Evolutionary conservation across 2,329 filamentous ascomycete species (phyloP).

Genomic region (Monosporascus sp.): DNA sequence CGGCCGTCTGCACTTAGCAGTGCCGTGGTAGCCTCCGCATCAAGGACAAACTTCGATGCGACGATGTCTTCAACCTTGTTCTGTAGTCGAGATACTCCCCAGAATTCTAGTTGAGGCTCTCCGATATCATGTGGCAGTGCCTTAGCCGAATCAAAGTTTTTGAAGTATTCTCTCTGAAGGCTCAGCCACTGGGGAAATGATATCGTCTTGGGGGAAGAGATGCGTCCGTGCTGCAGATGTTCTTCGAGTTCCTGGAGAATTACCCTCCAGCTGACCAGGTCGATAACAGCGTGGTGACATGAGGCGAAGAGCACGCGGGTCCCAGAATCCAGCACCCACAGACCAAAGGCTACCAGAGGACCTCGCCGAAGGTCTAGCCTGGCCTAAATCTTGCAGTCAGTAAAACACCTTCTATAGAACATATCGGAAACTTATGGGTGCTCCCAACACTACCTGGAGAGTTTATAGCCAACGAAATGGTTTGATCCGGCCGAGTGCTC

Average conservation of each 20-base stretch:
- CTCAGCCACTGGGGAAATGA: slow-evolving; percentile 33
- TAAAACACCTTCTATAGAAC: too few species aligned
- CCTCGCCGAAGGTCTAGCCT: slow-evolving; percentile 16
- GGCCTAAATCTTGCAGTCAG: neutral
- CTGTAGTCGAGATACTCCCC: neutral
- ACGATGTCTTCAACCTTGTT: slow-evolving; percentile 1
- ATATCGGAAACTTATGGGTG: too few species aligned
- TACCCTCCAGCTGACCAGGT: slow-evolving; percentile 40
- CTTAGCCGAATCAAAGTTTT: slow-evolving; percentile 1
- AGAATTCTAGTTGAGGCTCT: slow-evolving; percentile 1
- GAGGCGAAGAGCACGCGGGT: slow-evolving; percentile 25
- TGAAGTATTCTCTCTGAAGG: slow-evolving; percentile 28
- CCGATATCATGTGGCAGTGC: slow-evolving; percentile 2
- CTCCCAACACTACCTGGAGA: too few species aligned
- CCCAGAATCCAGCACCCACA: slow-evolving; percentile 10
- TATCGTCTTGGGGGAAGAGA: slow-evolving; percentile 10
- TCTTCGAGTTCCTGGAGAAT: slow-evolving; percentile 38
- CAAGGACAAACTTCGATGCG: slow-evolving; percentile 21
- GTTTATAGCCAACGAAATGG: too few species aligned
- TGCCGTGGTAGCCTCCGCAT: slow-evolving; percentile 27
- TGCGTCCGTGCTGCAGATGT: slow-evolving; percentile 21
- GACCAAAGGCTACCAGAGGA: slow-evolving; percentile 17
- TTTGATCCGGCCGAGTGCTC: too few species aligned
- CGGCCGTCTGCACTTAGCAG: slow-evolving; percentile 15
- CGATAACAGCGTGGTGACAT: slow-evolving; percentile 34